phyloP scores from a whole-genome alignment of 2,329 filamentous ascomycete genomes.

The Dissoconium aciculare region DNA sequence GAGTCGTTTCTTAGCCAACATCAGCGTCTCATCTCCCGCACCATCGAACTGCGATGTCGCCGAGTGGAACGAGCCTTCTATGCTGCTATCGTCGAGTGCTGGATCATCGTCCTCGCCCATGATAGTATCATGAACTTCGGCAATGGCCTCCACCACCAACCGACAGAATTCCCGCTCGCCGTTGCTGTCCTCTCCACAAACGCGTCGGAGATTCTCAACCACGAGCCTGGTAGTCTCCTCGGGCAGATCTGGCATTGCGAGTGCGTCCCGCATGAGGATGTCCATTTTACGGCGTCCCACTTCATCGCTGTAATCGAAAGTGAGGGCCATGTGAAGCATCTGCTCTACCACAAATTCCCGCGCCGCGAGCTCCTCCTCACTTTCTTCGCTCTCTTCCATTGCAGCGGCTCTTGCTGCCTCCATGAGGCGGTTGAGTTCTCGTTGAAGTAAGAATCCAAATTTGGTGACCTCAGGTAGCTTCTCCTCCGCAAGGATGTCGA shows the following conservation, averaged over 20 bases:
- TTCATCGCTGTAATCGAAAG: conserved; percentile 94
- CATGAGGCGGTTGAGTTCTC: conserved; percentile 57
- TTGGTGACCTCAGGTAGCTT: conserved; percentile 92
- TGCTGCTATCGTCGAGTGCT: conserved; percentile 33
- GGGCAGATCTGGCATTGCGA: conserved; percentile 74
- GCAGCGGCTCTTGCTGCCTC: conserved; percentile 45
- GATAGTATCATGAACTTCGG: conserved; percentile 92
- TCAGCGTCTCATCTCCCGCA: conserved; percentile 33
- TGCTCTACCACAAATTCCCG: conserved; percentile 95
- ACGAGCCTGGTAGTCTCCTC: conserved; percentile 85
- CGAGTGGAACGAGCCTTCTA: conserved; percentile 78
- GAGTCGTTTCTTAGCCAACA: conserved; percentile 21
- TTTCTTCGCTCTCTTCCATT: conserved; percentile 39
- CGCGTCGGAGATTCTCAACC: conserved; percentile 64
- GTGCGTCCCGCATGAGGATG: conserved; percentile 65
- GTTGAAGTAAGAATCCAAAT: conserved; percentile 72
- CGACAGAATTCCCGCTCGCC: conserved; percentile 74
- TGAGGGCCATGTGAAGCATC: conserved; percentile 77
- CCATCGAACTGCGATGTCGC: conserved; percentile 72
- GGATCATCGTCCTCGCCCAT: conserved; percentile 45
- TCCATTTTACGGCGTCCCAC: conserved; percentile 95
- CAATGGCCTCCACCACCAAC: conserved; percentile 80
- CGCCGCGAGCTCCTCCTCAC: conserved; percentile 70
- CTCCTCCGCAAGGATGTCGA: conserved; percentile 66
- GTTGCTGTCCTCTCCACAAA: conserved; percentile 59